Percentiles rank a stretch among this genome's conserved stretches.
Evolutionary conservation across 2,329 filamentous ascomycete species (phyloP).

Genomic region (Cryphonectria naterciae): DNA sequence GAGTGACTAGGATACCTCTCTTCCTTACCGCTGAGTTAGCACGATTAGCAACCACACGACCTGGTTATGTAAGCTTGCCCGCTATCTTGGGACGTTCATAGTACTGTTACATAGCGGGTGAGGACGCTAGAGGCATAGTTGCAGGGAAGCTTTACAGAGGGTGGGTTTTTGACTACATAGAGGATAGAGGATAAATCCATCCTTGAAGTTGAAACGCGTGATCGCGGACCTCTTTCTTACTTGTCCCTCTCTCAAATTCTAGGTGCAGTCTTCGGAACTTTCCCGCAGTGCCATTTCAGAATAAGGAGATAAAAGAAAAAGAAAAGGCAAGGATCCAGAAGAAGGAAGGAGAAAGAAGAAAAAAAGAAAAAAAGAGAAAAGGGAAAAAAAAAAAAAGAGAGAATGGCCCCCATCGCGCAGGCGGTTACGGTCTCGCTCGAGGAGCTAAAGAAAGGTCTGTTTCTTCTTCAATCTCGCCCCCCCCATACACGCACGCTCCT

Average conservation of each 20-base stretch:
- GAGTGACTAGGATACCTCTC: neutral
- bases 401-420: constrained; percentile 55
- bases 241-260: neutral
- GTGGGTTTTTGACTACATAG: neutral
- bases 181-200: neutral
- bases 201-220: neutral
- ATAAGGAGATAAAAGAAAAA: neutral
- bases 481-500: neutral
- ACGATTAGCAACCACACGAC: too few species aligned
- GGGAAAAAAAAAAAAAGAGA: neutral
- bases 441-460: constrained; percentile 60
- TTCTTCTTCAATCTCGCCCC: constrained; percentile 9
- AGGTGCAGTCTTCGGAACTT: neutral
- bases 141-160: neutral
- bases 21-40: neutral
- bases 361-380: constrained; percentile 31
- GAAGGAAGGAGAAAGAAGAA: neutral
- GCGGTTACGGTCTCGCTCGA: constrained; percentile 65
- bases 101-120: neutral
- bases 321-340: neutral
- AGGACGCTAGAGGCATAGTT: neutral
- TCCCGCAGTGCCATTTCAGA: neutral
- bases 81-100: neutral
- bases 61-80: neutral
- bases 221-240: neutral